Evolutionary conservation across 352 stramenopile genomes (phyloP), one percentile per base, ranked within the genome.

Genomic region (Globisporangium viniferum): DNA sequence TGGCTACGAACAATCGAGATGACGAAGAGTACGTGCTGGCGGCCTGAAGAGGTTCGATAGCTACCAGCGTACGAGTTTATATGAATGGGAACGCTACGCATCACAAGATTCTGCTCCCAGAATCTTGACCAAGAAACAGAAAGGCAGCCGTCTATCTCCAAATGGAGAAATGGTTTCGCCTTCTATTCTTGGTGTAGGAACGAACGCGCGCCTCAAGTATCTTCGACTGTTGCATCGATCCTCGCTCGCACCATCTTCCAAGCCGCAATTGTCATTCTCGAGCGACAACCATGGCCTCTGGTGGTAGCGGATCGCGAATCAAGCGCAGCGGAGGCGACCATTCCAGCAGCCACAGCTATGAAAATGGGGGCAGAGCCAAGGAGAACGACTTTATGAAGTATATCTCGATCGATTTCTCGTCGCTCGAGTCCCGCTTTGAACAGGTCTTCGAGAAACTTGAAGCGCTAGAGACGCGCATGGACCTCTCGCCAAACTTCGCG

Each of bases 391-490:
- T 83, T 66, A 53, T 77, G 35, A 83, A 86, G 71, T 59, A 77
- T 57, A 77, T 83, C 35, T 70, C 78, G 3, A 70, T 84, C 51
- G 76, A 84, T 49, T 69, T 84, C 9, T 88, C 81, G 31, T 75
- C 75, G 15, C 61, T 91, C 53, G 76, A 91, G 54, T 58, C 74
- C 3, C 80, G 81, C 7, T 86, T 91, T 44, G 73, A 86, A 14
- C 68, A 82, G 27, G 64, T 88, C 46, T 79, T 88, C 29, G 74
- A 67, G 10, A 79, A 80, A 18, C 65, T 91, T 2, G 70, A 77
- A 56, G 69, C 71, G 3, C 74, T 89, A 3, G 80, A 91, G 58
- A 57, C 59, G 5, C 69, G 62, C 14, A 20, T 63, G 36, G 29
- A 67, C 7, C 44, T 56, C 24, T 53, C 56, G 6, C 22, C 31